phyloP scores from a whole-genome alignment of 2,329 filamentous ascomycete species.

The Epicoccum nigrum region DNA sequence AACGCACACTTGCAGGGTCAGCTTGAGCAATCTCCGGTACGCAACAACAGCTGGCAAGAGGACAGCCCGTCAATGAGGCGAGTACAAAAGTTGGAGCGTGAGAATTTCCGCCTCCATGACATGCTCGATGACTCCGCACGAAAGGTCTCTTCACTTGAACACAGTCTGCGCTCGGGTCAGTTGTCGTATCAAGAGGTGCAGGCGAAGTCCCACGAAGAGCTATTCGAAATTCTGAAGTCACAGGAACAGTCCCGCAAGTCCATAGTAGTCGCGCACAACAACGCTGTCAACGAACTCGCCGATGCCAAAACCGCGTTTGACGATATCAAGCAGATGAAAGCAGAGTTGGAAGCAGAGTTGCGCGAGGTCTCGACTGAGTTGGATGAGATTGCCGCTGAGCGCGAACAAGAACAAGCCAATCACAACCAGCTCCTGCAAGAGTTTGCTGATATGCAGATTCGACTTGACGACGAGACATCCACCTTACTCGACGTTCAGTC shows the following conservation, averaged over 20 bases:
- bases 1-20: conserved; percentile 92
- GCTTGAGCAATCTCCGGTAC: conserved; percentile 71
- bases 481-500: conserved; percentile 83
- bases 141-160: conserved; percentile 89
- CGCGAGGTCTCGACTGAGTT: conserved; percentile 84
- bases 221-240: conserved; percentile 88
- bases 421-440: conserved; percentile 89
- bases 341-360: conserved; percentile 81
- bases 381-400: conserved; percentile 75
- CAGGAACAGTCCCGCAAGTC: conserved; percentile 88
- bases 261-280: conserved; percentile 82
- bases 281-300: conserved; percentile 80
- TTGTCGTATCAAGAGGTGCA: conserved; percentile 89
- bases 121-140: conserved; percentile 93
- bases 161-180: conserved; percentile 83
- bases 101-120: conserved; percentile 88
- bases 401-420: conserved; percentile 87
- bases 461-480: conserved; percentile 85
- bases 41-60: conserved; percentile 66
- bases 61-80: conserved; percentile 80
- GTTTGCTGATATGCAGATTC: conserved; percentile 91
- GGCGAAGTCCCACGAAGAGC: conserved; percentile 90
- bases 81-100: conserved; percentile 89
- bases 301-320: conserved; percentile 89
- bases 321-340: conserved; percentile 80